A percentile compares a stretch with the other conserved stretches of the same genome.
These are phyloP conservation scores for Populus davidiana DNA, from an alignment of 345 rosid genomes.

Conservation along the genomic window DNA sequence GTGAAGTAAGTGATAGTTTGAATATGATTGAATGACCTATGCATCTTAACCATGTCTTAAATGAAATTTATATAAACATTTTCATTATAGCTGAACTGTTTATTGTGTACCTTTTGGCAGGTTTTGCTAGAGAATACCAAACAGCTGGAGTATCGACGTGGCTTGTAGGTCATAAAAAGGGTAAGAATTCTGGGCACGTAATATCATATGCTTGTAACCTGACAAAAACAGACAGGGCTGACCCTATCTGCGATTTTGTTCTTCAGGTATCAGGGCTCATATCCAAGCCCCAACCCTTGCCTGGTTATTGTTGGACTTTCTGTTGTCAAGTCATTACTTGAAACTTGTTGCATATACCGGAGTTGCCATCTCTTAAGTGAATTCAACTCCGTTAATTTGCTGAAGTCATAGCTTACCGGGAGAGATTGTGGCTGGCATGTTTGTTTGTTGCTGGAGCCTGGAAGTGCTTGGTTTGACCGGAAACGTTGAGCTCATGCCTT, in stretches of 20 bases:
- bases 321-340: too few relatives aligned
- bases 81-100: neutral
- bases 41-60: neutral
- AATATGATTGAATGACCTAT: neutral
- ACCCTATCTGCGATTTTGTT: neutral
- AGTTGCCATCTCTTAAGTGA: too few relatives aligned
- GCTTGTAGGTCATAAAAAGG: conserved; percentile 30
- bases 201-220: neutral
- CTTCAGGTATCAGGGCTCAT: neutral
- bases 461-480: too few relatives aligned
- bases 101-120: conserved; percentile 33
- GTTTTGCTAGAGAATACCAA: conserved; percentile 70
- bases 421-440: too few relatives aligned
- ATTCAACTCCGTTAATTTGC: too few relatives aligned
- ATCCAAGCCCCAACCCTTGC: neutral
- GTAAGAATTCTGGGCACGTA: neutral
- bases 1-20: conserved; percentile 44
- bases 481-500: too few relatives aligned
- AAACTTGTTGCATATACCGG: too few relatives aligned
- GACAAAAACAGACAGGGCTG: neutral
- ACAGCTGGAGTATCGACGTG: conserved; percentile 70
- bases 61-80: neutral
- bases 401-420: too few relatives aligned
- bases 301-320: too few relatives aligned
- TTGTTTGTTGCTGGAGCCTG: too few relatives aligned